Evolutionary conservation across 768 basidiomycete species (phyloP), one percentile per base, ranked within the genome.

Genomic region (Infundibulicybe gibba): DNA sequence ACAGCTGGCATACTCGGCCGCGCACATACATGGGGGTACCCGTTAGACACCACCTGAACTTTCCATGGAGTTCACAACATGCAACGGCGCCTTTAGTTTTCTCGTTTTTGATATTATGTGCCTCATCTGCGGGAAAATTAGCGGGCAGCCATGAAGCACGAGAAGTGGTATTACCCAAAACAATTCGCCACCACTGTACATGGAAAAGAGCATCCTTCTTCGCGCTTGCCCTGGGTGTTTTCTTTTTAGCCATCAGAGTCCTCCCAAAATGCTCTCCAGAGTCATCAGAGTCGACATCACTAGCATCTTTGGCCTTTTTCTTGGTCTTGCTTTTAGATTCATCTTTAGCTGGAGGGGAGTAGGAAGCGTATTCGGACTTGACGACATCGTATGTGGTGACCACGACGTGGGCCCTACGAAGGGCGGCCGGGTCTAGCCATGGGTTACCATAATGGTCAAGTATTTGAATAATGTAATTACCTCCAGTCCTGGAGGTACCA

Each of bases 71-170:
- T 5, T 74, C 86, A 49, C 81, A 88, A 49, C 90, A 91, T 0
- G 90, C 92, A 32, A 83, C 70, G 2, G 90, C 82, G 25, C 79
- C 79, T 58, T 91, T 88, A 0, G 86, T 89, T 32, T 75, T 83
- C 42, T 80, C 74, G 57, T 94, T 92, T 73, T 94, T 95, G 71
- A 97, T 95, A 55, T 87, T 90, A 61, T 97, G 94, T 0, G 94
- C 94, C 59, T 97, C 93, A 58, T 97, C 94, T 90, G 43, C n/a
- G 14, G 5, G 44, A 20, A 25, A 13, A 38, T 34, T 8, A 34
- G 9, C 13, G 2, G 8, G 19, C 13, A 8, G 21, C 32, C 39
- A 42, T 2, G 19, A 51, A 41, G 20, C 10, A 30, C 39, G 38
- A n/a, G 25, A 15, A 40, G 54, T 63, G 17, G 14, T 61, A 66